Conservation (phyloP, 2,329 filamentous ascomycete genomes). For the Macrophomina phaseolina region DNA sequence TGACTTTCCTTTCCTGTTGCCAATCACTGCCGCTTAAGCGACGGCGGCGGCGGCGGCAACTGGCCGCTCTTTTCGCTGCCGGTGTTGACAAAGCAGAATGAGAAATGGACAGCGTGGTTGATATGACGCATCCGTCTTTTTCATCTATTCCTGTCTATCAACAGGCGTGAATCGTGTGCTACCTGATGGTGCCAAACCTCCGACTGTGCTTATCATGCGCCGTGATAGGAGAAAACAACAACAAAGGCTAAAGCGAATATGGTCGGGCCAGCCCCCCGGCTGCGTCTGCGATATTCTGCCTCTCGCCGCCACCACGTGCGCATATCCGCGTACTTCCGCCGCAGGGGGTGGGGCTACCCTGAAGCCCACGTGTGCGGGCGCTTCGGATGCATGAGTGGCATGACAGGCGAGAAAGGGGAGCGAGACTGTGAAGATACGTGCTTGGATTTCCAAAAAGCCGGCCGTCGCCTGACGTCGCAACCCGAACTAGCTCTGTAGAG, state of each 20-base stretch:
- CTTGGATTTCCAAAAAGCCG: constrained; percentile 16
- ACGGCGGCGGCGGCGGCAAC: neutral
- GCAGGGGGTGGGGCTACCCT: constrained; percentile 13
- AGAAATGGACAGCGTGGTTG: neutral
- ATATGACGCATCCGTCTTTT: neutral
- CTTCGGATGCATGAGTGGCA: constrained; percentile 4
- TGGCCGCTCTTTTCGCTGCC: neutral
- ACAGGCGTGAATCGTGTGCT: constrained; percentile 7
- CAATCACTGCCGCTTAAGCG: neutral
- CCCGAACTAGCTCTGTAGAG: constrained; percentile 15
- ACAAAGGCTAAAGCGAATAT: constrained; percentile 10
- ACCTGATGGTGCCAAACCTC: neutral
- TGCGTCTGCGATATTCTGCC: neutral
- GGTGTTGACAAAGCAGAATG: neutral
- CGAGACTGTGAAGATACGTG: constrained; percentile 6
- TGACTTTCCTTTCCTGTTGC: neutral
- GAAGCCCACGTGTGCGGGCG: constrained; percentile 17
- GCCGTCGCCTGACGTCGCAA: neutral
- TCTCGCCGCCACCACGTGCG: constrained; percentile 15
- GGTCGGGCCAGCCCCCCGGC: neutral
- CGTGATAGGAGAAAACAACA: neutral
- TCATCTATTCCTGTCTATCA: constrained; percentile 20
- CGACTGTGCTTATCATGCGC: neutral
- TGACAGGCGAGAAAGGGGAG: neutral
- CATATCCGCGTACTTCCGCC: constrained; percentile 16